Base-by-base conservation (phyloP, 306 rosid species). In the Cyclanthera cordifolia region DNA sequence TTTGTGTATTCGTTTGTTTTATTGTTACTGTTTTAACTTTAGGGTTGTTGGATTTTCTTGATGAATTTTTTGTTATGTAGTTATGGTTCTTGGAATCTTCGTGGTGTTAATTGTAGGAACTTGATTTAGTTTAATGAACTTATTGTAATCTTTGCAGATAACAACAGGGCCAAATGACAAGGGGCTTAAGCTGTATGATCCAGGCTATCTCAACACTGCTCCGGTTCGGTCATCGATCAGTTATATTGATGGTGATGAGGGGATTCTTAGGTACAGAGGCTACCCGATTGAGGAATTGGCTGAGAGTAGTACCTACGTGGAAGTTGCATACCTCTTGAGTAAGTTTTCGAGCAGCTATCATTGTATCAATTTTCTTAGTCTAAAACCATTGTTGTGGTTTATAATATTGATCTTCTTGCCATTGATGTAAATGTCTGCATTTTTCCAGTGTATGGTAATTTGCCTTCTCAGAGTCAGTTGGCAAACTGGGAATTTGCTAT, bases 231-330 rank as follows among this genome's bases (percentile, higher is more conserved):
- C 96, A 2, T 79, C 87, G 30, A 87, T 90, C 74, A 85, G 88
- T 55, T 90, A 87, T 70, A 90, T 90, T 34, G 95, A 90, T 77
- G 96, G 96, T 5, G 96, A 90, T 55, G 95, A 81, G 80, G 96
- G 96, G 47, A 84, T 90, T 75, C 96, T 90, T 34, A 79, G 96
- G 78, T 90, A 90, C 67, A 81, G 96, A 69, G 96, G 96, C 25
- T 90, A 82, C 72, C 96, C 95, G 0, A 90, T 90, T 76, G 96
- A 90, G 86, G 96, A 90, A 39, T 77, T 90, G 90, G 95, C 95
- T 5, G 91, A 84, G 82, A 82, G 77, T 63, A 85, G 96, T 71
- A 90, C 90, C 69, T 92, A 30, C 70, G 46, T 78, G 76, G 97
- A 91, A 81, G 92, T 87, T 58, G 83, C 95, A 46, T 91, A 89